These are phyloP conservation scores for Pyricularia grisea DNA, from an alignment of 2,329 filamentous ascomycete species.

Conservation along the genomic window DNA sequence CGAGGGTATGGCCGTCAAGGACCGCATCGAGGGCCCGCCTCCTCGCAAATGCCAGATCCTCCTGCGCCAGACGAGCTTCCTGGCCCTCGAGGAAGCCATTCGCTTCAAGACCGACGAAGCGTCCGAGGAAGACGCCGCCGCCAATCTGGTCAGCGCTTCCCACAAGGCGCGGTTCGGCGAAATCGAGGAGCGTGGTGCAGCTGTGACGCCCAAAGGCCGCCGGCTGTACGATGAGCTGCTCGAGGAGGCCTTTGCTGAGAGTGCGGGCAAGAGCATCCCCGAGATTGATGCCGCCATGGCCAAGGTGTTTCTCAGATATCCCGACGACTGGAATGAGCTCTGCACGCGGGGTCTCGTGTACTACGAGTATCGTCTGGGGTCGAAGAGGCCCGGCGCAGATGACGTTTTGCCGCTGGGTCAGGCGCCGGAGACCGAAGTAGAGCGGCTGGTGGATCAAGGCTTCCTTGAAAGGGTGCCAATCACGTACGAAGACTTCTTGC, in stretches of 20 bases:
- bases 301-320: background rate
- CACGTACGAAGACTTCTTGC: constrained; percentile 45
- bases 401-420: background rate
- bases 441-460: constrained; percentile 7
- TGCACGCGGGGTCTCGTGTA: background rate
- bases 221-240: constrained; percentile 35
- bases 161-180: constrained; percentile 44
- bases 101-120: constrained; percentile 21
- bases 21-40: constrained; percentile 41
- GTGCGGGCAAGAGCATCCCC: constrained; percentile 10
- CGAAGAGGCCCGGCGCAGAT: background rate
- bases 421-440: background rate
- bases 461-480: constrained; percentile 31
- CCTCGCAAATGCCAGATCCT: constrained; percentile 32
- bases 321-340: background rate
- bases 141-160: constrained; percentile 19
- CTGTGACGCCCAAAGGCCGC: constrained; percentile 34
- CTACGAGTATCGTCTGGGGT: background rate
- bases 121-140: background rate
- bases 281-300: background rate
- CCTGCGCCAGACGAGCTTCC: constrained; percentile 43
- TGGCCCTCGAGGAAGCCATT: constrained; percentile 37
- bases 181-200: constrained; percentile 42
- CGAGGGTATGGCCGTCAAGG: constrained; percentile 32
- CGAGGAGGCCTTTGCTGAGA: constrained; percentile 16